A percentile compares a stretch with the other conserved stretches of the same genome.
These are phyloP conservation scores for Aurantiochytrium sp. DNA, from an alignment of 108 stramenopile genomes.

Conservation along the genomic window DNA sequence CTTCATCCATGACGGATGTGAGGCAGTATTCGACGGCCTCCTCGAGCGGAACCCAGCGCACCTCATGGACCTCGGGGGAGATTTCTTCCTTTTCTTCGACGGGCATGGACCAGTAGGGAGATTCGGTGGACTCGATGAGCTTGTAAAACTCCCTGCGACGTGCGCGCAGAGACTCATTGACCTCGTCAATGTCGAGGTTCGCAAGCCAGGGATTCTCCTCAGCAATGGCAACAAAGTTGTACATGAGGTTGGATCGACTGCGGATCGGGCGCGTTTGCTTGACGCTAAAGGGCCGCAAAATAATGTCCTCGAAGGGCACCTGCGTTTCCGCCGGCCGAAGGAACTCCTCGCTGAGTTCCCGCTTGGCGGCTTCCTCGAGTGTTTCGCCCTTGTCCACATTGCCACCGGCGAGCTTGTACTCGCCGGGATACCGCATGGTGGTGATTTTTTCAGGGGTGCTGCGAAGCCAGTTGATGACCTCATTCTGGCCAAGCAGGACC, in stretches of 20 bases:
- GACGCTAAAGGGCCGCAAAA: not conserved
- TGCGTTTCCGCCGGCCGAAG: constrained; percentile 1
- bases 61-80: not conserved
- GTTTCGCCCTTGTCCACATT: constrained; percentile 37
- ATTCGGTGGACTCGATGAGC: not conserved
- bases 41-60: constrained; percentile 8
- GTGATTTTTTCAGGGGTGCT: not conserved
- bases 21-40: not conserved
- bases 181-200: constrained; percentile 5
- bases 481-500: not conserved
- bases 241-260: not conserved
- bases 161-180: not conserved
- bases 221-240: not conserved
- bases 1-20: not conserved
- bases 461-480: constrained; percentile 12
- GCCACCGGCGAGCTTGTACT: constrained; percentile 20
- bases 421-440: constrained; percentile 9
- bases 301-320: not conserved
- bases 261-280: not conserved
- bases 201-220: not conserved
- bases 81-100: not conserved
- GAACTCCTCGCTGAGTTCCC: constrained; percentile 32
- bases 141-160: not conserved
- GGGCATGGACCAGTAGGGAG: not conserved
- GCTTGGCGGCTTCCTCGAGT: constrained; percentile 28